Conservation (phyloP, 352 stramenopile species). For the Phytopythium boreale region DNA sequence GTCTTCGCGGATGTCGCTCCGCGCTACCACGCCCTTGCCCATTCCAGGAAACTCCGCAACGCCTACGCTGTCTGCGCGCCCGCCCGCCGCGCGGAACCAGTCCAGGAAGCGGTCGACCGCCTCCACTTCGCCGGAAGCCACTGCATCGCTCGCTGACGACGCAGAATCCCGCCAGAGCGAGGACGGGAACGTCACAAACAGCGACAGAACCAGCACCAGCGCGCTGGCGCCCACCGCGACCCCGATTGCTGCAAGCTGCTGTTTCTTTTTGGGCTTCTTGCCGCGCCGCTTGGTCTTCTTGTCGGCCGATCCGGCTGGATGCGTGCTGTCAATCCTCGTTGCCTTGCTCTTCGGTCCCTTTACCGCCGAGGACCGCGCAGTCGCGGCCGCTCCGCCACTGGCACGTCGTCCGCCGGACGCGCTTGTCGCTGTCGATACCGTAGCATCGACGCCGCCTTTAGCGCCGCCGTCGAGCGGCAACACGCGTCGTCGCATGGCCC, state of each 20-base stretch:
- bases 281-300: background rate
- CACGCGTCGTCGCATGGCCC: background rate
- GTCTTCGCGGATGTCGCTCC: constrained; percentile 21
- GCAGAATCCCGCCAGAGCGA: background rate
- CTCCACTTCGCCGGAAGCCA: background rate
- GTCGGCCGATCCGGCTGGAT: background rate
- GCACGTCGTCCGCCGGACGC: background rate
- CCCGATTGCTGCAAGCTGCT: background rate
- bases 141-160: background rate
- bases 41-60: constrained; percentile 32
- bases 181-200: background rate
- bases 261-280: background rate
- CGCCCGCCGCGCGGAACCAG: constrained; percentile 40
- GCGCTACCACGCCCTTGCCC: constrained; percentile 34
- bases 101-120: constrained; percentile 23
- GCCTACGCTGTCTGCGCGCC: constrained; percentile 21
- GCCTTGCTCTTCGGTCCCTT: background rate
- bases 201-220: background rate
- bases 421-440: background rate
- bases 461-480: background rate
- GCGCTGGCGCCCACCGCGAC: background rate
- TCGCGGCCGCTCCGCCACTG: background rate
- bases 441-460: background rate
- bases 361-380: background rate
- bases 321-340: background rate